A percentile compares a stretch with the other conserved stretches of the same genome.
phyloP scores from a whole-genome alignment of 805 yeast genomes.

The Kuraishia ogatae region DNA sequence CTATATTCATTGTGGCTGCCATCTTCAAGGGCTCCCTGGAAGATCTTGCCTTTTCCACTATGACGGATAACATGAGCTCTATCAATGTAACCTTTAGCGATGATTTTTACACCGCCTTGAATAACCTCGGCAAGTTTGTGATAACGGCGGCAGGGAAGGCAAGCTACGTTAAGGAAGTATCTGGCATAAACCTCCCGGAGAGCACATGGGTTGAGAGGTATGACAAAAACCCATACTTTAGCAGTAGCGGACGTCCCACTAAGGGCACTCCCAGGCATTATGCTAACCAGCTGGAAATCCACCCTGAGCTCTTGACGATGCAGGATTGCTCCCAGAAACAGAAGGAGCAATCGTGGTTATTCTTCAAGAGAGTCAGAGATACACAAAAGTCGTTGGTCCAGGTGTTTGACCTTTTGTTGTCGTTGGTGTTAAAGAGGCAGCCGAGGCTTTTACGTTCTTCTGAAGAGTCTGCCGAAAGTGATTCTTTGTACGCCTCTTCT shows the following conservation, averaged over 20 bases:
- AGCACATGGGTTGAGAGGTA: conserved; percentile 45
- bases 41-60: conserved; percentile 23
- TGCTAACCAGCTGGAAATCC: conserved; percentile 1
- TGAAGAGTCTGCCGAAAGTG: not conserved
- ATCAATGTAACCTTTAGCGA: conserved; percentile 37
- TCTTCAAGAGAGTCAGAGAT: not conserved
- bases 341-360: not conserved
- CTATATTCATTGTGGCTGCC: conserved; percentile 50
- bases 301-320: conserved; percentile 2
- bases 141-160: conserved; percentile 61
- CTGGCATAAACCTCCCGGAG: conserved; percentile 36
- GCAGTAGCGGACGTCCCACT: conserved; percentile 1
- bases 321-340: not conserved
- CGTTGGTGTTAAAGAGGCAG: not conserved
- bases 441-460: not conserved
- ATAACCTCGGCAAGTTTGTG: conserved; percentile 53
- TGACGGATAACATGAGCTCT: conserved; percentile 23
- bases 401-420: not conserved
- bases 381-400: not conserved
- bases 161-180: conserved; percentile 53
- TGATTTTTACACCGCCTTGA: conserved; percentile 57
- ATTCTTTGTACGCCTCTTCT: not conserved
- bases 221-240: not conserved
- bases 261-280: not conserved
- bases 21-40: conserved; percentile 39